phyloP scores from a whole-genome alignment of 352 stramenopile species.

The Pythium dissotocum region DNA sequence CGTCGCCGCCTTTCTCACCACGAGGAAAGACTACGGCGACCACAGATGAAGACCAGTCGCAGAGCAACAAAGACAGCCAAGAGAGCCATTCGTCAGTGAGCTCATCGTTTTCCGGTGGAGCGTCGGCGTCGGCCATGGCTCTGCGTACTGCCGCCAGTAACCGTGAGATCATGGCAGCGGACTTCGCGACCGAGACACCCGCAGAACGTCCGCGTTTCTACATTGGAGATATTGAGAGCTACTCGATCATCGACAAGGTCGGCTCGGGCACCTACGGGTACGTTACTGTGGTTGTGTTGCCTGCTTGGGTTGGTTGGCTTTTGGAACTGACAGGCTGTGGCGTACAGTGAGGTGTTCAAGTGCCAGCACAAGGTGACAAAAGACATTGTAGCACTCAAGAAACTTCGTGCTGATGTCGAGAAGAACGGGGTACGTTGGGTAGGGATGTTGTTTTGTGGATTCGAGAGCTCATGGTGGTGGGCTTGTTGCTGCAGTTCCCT shows the following conservation, averaged over 20 bases:
- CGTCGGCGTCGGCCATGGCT: constrained; percentile 59
- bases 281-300: constrained; percentile 18
- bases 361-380: constrained; percentile 87
- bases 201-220: constrained; percentile 67
- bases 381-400: constrained; percentile 87
- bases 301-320: background rate
- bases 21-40: constrained; percentile 26
- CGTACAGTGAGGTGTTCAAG: constrained; percentile 79
- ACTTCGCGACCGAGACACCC: constrained; percentile 37
- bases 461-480: background rate
- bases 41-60: constrained; percentile 24
- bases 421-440: constrained; percentile 73
- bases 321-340: background rate
- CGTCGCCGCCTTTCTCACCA: constrained; percentile 62
- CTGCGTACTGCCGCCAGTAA: constrained; percentile 74
- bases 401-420: constrained; percentile 79
- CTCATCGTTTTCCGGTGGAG: constrained; percentile 18
- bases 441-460: background rate
- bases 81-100: constrained; percentile 19
- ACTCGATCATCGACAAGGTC: constrained; percentile 89
- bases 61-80: constrained; percentile 21
- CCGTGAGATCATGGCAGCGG: constrained; percentile 63
- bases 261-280: constrained; percentile 86
- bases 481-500: constrained; percentile 71
- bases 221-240: constrained; percentile 84